Evolutionary conservation across 768 basidiomycete genomes (phyloP), one percentile per base, ranked within the genome.

Genomic region (Hirschioporus abietinus): DNA sequence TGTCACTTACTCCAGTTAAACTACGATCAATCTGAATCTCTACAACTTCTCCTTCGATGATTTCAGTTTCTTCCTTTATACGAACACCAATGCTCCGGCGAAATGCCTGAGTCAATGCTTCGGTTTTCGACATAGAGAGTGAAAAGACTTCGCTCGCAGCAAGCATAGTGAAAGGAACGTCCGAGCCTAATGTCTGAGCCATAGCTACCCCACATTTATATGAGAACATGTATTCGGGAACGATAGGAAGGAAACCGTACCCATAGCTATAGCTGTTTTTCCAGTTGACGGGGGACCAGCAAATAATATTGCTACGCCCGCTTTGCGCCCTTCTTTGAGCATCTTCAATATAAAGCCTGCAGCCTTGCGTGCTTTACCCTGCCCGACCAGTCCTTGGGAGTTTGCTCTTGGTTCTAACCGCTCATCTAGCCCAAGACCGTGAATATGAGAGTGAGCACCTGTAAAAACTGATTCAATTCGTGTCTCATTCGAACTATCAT

Each of bases 11-110:
- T 58, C 97, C 97, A 66, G 96, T 98, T 58, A 99, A 79, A 79
- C 93, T 96, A 59, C 96, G 84, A 81, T 99, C 97, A 67, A 99
- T 96, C 76, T 98, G 96, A 70, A 99, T 96, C 79, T 99, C 96
- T 7, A 99, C 95, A 8, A 99, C 94, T 76, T 99, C 96, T 64
- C 97, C 97, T 75, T 97, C 95, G 69, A 99, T 95, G 63, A 99
- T 84, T 74, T 99, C 97, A 1, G 92, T 92, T 80, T 99, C 96
- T 75, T 99, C 97, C 76, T 93, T 96, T 74, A 99, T 98, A 60
- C 96, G 84, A 1, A 99, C 95, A 20, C 96, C 97, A 73, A 99
- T 99, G 73, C 94, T 95, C 72, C 96, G 83, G 71, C 96, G 84
- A 78, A 99, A 93, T 0, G 96, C 95, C 75, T 99, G 96, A 0